Percentiles rank a stretch among this genome's conserved stretches.
These are phyloP conservation scores for Hordeum marinum DNA, from an alignment of 176 grass and related monocot species.

Conservation along the genomic window DNA sequence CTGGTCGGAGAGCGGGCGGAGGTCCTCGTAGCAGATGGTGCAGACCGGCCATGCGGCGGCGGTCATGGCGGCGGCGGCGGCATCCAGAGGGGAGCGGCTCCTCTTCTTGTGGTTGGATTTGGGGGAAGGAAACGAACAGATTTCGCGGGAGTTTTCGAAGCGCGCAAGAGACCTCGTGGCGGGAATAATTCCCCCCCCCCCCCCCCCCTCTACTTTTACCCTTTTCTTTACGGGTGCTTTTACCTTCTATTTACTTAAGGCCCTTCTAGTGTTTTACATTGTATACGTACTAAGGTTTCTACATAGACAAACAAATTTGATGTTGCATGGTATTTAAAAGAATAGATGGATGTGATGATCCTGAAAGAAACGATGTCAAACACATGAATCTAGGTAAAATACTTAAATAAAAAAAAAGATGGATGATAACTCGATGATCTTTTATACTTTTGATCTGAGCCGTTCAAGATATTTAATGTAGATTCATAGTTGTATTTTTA, in stretches of 20 bases:
- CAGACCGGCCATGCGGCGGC: slow-evolving; percentile 70
- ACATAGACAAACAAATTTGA: no score
- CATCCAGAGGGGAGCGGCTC: neutral
- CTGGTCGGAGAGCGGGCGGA: slow-evolving; percentile 66
- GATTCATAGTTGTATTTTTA: no score
- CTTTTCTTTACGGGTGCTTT: no score
- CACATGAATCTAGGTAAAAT: no score
- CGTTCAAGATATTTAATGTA: no score
- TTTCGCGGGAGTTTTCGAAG: slow-evolving; percentile 32
- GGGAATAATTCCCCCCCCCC: neutral
- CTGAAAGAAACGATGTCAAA: no score
- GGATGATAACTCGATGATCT: no score
- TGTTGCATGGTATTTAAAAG: no score
- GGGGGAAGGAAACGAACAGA: neutral
- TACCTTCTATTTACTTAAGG: no score
- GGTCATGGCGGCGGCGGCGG: slow-evolving; percentile 27
- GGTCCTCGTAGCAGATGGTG: slow-evolving; percentile 96
- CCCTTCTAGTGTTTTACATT: neutral
- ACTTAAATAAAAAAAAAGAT: no score
- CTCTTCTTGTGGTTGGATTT: slow-evolving; percentile 26
- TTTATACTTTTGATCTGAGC: neutral
- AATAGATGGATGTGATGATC: no score
- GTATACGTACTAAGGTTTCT: neutral
- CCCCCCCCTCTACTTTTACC: neutral
- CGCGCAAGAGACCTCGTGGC: neutral